These are phyloP conservation scores for Lichtheimia ornata DNA, from an alignment of 371 early-diverging fungal genomes.

Conservation along the genomic window DNA sequence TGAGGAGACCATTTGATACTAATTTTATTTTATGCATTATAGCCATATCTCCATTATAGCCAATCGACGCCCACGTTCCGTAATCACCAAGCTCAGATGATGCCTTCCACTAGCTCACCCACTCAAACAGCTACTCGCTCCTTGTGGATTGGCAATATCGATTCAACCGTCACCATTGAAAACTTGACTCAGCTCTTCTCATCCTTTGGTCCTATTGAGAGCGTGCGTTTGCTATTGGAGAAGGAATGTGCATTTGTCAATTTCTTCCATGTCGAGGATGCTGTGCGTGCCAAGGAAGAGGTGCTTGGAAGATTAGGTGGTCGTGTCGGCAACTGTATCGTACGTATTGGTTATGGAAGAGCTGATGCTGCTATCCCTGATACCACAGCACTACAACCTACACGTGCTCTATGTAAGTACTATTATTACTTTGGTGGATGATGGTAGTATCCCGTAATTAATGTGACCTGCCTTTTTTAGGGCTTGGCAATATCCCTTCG, in stretches of 20 bases:
- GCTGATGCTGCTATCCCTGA: constrained; percentile 65
- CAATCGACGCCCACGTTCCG: constrained; percentile 42
- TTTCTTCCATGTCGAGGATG: constrained; percentile 85
- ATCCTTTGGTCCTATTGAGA: constrained; percentile 93
- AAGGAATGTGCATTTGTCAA: constrained; percentile 97
- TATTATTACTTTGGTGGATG: neutral
- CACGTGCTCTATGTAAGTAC: constrained; percentile 51
- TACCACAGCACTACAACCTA: constrained; percentile 42
- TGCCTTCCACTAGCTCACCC: constrained; percentile 27
- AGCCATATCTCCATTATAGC: constrained; percentile 33
- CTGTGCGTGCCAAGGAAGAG: constrained; percentile 83
- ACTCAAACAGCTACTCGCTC: constrained; percentile 74
- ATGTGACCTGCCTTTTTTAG: constrained; percentile 28
- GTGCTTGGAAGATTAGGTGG: constrained; percentile 78
- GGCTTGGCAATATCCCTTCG: constrained; percentile 95
- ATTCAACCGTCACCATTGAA: constrained; percentile 74
- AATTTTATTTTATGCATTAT: neutral
- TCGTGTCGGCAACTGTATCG: constrained; percentile 73
- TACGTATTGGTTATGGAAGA: constrained; percentile 93
- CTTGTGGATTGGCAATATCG: constrained; percentile 95
- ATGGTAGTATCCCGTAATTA: constrained; percentile 4
- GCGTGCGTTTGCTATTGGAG: constrained; percentile 88
- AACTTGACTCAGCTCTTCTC: constrained; percentile 83
- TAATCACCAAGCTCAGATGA: constrained; percentile 17
- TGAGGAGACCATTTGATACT: constrained; percentile 1